Evolutionary conservation across 2,329 filamentous ascomycete genomes (phyloP).

Genomic region (Penicillium fuscoglaucum): DNA sequence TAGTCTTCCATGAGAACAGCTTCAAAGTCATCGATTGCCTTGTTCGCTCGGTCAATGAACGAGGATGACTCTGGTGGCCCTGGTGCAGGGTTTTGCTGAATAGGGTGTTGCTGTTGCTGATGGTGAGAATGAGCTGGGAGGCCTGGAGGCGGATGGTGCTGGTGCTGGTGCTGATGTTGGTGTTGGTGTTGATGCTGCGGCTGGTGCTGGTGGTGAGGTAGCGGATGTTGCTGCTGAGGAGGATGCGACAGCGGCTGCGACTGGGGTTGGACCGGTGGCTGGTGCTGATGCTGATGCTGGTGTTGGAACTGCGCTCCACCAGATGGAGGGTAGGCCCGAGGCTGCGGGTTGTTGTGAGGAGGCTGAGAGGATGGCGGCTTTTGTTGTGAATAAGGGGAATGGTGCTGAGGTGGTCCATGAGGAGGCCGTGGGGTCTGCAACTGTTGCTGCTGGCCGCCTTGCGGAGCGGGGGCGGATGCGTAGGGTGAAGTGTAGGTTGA

Average conservation of each 20-base stretch:
- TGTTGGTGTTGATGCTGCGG: slow-evolving; percentile 11
- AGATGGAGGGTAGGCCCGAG: slow-evolving; percentile 22
- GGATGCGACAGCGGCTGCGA: slow-evolving; percentile 17
- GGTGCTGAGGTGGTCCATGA: slow-evolving; percentile 26
- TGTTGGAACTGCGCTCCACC: slow-evolving; percentile 18
- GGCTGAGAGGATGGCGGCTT: slow-evolving; percentile 24
- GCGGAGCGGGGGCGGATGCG: slow-evolving; percentile 39
- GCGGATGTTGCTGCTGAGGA: slow-evolving; percentile 14
- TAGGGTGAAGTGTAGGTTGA: slow-evolving; percentile 46
- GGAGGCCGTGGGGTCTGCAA: slow-evolving; percentile 26
- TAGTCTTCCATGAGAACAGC: slow-evolving; percentile 48
- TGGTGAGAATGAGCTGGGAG: slow-evolving; percentile 18
- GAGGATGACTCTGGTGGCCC: slow-evolving; percentile 34
- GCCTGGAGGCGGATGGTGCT: slow-evolving; percentile 26
- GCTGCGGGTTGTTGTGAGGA: slow-evolving; percentile 22
- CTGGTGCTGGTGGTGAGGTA: slow-evolving; percentile 8
- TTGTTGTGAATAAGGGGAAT: slow-evolving; percentile 26
- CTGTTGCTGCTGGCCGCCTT: slow-evolving; percentile 34
- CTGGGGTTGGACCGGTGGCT: slow-evolving; percentile 16
- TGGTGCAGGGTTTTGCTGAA: slow-evolving; percentile 25
- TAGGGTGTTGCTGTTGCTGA: slow-evolving; percentile 24
- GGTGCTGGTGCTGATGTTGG: slow-evolving; percentile 26
- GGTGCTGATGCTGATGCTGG: slow-evolving; percentile 22
- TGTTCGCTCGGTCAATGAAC: slow-evolving; percentile 44
- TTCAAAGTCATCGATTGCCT: slow-evolving; percentile 48